Percentiles rank a stretch among this genome's conserved stretches.
phyloP scores from a whole-genome alignment of 768 basidiomycete species.

The Rhodosporidiobolus sp. region DNA sequence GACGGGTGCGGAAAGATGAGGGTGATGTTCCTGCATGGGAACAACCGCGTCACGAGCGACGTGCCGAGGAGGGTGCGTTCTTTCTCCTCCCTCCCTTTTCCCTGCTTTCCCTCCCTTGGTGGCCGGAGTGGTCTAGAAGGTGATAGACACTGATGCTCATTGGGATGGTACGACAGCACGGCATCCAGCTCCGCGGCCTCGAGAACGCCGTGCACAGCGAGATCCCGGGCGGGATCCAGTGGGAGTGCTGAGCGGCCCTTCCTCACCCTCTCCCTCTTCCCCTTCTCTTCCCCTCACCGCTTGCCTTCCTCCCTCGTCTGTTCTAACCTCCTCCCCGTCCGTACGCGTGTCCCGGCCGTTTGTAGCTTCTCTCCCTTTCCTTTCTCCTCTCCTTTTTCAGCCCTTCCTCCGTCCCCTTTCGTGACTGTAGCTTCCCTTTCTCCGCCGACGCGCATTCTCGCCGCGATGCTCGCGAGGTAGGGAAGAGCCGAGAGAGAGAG shows the following conservation, averaged over 20 bases:
- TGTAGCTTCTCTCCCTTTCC: too few relatives aligned
- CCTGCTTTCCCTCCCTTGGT: too few relatives aligned
- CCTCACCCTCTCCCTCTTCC: not conserved
- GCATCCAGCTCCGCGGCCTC: slow-evolving; percentile 29
- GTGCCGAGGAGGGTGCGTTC: slow-evolving; percentile 53
- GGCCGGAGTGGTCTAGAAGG: not conserved
- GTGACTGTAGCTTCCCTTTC: too few relatives aligned
- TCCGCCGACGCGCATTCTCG: too few relatives aligned
- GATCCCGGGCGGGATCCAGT: slow-evolving; percentile 13
- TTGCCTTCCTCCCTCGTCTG: not conserved
- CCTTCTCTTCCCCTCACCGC: not conserved
- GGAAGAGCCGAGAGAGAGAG: not conserved
- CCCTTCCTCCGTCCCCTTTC: too few relatives aligned
- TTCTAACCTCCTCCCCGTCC: too few relatives aligned
- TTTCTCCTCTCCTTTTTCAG: too few relatives aligned
- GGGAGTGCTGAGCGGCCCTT: slow-evolving; percentile 15
- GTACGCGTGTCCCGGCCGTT: too few relatives aligned
- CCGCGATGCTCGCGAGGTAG: too few relatives aligned
- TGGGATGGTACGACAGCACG: too few relatives aligned
- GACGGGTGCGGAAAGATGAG: slow-evolving; percentile 52
- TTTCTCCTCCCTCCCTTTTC: not conserved
- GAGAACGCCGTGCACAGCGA: slow-evolving; percentile 33
- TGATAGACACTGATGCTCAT: not conserved
- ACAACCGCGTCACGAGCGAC: slow-evolving; percentile 55
- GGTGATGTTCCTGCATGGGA: slow-evolving; percentile 60